A percentile compares a stretch with the other conserved stretches of the same genome.
Evolutionary conservation across 23 red algal genomes (phyloP).

Genomic region (Porphyridium purpureum): DNA sequence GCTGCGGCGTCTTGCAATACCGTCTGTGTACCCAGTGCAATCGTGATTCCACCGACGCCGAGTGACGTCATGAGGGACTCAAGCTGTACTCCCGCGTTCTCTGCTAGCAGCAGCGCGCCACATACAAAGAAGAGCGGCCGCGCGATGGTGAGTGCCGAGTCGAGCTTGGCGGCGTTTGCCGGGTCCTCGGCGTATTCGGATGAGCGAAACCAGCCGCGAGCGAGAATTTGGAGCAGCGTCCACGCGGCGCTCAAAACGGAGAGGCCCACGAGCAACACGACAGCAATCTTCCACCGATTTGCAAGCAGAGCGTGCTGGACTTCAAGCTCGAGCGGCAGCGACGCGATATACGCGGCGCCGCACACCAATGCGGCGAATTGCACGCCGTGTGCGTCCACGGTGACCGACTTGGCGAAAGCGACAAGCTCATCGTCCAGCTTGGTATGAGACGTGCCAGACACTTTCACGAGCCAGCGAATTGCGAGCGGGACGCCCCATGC

Average conservation of each 20-base stretch:
- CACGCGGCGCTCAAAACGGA: background rate
- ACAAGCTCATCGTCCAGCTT: background rate
- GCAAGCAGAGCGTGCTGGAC: background rate
- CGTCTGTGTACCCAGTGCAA: background rate
- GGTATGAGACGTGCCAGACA: background rate
- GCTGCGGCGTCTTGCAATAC: background rate
- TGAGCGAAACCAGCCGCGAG: background rate
- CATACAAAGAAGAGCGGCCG: background rate
- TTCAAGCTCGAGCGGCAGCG: background rate
- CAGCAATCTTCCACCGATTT: background rate
- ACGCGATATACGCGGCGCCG: background rate
- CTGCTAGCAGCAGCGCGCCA: background rate
- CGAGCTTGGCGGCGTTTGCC: background rate
- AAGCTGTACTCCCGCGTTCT: background rate
- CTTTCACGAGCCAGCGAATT: background rate
- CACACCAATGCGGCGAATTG: background rate
- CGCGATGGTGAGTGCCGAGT: background rate
- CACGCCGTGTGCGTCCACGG: background rate
- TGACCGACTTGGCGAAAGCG: background rate
- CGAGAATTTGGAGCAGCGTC: background rate
- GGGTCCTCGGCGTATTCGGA: background rate
- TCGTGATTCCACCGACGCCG: background rate
- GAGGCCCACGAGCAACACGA: background rate
- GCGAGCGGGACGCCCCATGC: background rate
- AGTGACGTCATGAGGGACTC: background rate